A percentile compares a stretch with the other conserved stretches of the same genome.
Conservation (phyloP, 106 monocot genomes). For the Acorus gramineus region DNA sequence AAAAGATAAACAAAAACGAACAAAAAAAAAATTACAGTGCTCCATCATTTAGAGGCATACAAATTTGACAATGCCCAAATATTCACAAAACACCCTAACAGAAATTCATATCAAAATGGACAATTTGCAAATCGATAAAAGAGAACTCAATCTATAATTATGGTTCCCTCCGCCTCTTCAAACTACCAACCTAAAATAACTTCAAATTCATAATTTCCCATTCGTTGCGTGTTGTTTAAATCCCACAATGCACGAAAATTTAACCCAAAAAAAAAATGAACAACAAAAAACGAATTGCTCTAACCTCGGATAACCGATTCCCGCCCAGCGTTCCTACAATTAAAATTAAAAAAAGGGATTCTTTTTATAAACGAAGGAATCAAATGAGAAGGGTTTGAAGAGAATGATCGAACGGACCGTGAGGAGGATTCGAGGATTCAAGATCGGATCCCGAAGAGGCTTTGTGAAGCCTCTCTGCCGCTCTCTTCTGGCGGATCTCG, state of each 20-base stretch:
- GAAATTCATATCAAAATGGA: no score
- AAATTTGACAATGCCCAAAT: no score
- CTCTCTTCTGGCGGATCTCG: constrained; percentile 83
- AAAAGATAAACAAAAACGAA: no score
- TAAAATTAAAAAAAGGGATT: background rate
- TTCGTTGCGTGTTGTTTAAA: no score
- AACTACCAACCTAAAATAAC: no score
- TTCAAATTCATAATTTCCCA: no score
- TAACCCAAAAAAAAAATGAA: background rate
- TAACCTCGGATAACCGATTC: constrained; percentile 30
- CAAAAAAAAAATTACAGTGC: no score
- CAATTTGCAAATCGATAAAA: no score
- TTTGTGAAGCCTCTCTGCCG: constrained; percentile 52
- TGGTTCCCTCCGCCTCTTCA: no score
- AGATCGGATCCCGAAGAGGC: constrained; percentile 45
- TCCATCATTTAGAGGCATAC: no score
- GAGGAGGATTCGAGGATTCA: constrained; percentile 22
- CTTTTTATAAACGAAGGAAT: background rate
- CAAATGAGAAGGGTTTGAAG: background rate
- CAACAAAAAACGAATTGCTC: background rate
- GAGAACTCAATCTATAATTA: no score
- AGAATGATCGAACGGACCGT: background rate
- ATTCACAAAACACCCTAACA: no score
- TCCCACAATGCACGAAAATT: background rate
- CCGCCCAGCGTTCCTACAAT: constrained; percentile 26